Conservation (phyloP, 495 filamentous ascomycete genomes). For the Talaromyces wortmannii region DNA sequence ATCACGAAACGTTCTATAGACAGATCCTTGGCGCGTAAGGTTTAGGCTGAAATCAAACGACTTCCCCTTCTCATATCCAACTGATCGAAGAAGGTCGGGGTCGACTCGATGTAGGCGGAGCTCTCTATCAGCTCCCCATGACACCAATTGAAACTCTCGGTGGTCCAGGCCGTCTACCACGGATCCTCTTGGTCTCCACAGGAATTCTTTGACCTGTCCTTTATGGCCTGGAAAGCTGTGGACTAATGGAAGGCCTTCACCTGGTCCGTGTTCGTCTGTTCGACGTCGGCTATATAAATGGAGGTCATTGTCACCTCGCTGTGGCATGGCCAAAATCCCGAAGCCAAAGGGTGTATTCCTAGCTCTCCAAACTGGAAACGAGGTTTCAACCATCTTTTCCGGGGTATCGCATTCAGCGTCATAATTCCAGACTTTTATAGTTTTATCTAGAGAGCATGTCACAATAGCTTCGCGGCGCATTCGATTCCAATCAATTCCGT, state of each 20-base stretch:
- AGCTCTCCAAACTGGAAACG: constrained; percentile 87
- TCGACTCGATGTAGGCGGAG: constrained; percentile 74
- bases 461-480: constrained; percentile 61
- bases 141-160: constrained; percentile 87
- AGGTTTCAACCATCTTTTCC: constrained; percentile 67
- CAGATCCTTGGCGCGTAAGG: constrained; percentile 72
- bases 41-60: constrained; percentile 58
- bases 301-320: constrained; percentile 75
- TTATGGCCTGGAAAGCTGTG: constrained; percentile 76
- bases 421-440: constrained; percentile 93
- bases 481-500: constrained; percentile 92
- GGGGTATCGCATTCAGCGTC: constrained; percentile 53
- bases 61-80: constrained; percentile 72
- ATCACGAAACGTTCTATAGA: constrained; percentile 81
- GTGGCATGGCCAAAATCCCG: constrained; percentile 86
- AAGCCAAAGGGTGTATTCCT: constrained; percentile 90
- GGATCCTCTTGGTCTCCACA: constrained; percentile 77
- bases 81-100: constrained; percentile 51
- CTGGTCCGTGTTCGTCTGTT: constrained; percentile 32
- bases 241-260: constrained; percentile 47
- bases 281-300: constrained; percentile 76
- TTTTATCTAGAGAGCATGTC: constrained; percentile 87
- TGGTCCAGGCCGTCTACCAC: constrained; percentile 71
- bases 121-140: constrained; percentile 83
- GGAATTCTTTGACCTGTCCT: constrained; percentile 85